These are phyloP conservation scores for Imleria badia DNA, from an alignment of 768 basidiomycete species.

Conservation along the genomic window DNA sequence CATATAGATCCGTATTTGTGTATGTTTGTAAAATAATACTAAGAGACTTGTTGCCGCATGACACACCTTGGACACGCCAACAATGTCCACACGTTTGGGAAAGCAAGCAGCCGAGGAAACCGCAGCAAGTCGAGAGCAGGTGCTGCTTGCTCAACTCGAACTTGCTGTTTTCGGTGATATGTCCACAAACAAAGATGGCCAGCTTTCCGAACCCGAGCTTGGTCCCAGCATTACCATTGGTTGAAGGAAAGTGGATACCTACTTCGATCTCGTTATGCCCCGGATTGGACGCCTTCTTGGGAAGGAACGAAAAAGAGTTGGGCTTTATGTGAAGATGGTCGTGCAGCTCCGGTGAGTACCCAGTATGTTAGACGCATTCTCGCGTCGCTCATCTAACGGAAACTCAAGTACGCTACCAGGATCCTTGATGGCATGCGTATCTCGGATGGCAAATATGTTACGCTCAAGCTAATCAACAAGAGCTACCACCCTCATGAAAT, in stretches of 20 bases:
- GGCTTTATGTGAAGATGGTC: constrained; percentile 1
- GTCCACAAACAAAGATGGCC: background rate
- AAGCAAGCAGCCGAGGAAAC: background rate
- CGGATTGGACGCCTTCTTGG: constrained; percentile 23
- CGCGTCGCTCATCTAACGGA: constrained; percentile 17
- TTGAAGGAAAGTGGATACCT: constrained; percentile 15
- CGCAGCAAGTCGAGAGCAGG: background rate
- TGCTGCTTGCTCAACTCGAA: background rate
- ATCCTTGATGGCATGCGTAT: constrained; percentile 32
- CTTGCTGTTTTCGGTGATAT: background rate
- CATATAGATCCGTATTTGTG: constrained; percentile 1
- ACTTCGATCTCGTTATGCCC: constrained; percentile 20
- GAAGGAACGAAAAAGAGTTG: background rate
- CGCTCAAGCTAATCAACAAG: constrained; percentile 29
- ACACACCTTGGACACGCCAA: too few species aligned
- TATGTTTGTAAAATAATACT: background rate
- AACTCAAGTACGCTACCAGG: constrained; percentile 3
- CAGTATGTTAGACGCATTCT: background rate
- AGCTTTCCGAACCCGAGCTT: constrained; percentile 8
- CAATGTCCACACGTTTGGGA: background rate
- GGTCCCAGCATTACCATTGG: constrained; percentile 11
- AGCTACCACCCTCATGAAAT: constrained; percentile 27
- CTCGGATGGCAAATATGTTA: constrained; percentile 28
- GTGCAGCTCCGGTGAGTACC: constrained; percentile 1
- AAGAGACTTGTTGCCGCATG: too few species aligned